phyloP scores from a whole-genome alignment of 306 rosid species.

The Albizia julibrissin region DNA sequence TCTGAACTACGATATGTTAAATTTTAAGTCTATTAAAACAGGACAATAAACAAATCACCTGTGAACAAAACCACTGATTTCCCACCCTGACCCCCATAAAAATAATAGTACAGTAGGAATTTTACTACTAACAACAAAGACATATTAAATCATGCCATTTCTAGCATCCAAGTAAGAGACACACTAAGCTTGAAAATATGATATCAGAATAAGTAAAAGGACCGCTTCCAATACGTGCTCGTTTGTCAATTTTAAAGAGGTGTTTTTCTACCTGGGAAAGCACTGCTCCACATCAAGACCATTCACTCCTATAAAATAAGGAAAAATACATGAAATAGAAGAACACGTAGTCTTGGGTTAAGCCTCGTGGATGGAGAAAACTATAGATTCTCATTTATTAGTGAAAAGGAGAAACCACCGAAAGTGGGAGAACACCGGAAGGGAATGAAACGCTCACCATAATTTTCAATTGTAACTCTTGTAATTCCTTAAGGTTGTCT shows the following conservation, averaged over 20 bases:
- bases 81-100: not conserved
- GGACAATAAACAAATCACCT: constrained; percentile 10
- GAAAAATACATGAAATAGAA: constrained; percentile 6
- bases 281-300: constrained; percentile 74
- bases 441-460: no score
- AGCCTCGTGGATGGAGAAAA: not conserved
- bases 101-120: not conserved
- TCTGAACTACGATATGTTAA: constrained; percentile 68
- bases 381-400: no score
- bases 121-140: constrained; percentile 7
- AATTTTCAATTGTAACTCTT: no score
- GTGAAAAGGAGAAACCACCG: no score
- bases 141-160: constrained; percentile 1
- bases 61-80: constrained; percentile 12
- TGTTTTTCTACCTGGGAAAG: constrained; percentile 67
- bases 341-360: not conserved
- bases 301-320: constrained; percentile 45
- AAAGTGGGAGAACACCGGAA: no score
- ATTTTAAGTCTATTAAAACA: constrained; percentile 28
- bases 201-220: constrained; percentile 1
- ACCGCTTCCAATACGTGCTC: constrained; percentile 58
- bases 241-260: constrained; percentile 64
- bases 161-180: constrained; percentile 26
- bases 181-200: not conserved
- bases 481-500: no score